Evolutionary conservation across 306 rosid genomes (phyloP).

Genomic region (Glycine soja): DNA sequence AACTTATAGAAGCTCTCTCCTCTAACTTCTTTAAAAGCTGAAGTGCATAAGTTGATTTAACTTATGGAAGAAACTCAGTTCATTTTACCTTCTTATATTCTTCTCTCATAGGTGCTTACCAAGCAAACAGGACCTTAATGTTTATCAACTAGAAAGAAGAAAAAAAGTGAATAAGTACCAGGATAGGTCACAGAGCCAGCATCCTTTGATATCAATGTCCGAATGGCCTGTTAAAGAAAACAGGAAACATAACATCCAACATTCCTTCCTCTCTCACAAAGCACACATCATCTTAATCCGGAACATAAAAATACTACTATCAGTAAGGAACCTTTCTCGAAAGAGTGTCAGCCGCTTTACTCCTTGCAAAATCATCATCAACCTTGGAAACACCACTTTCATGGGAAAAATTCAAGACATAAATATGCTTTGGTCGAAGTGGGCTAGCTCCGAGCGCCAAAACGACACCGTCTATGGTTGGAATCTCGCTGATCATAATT

Average conservation of each 20-base stretch:
- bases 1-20: neutral
- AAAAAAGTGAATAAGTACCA: slow-evolving; percentile 53
- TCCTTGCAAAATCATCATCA: slow-evolving; percentile 63
- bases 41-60: neutral
- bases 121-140: neutral
- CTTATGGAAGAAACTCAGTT: neutral
- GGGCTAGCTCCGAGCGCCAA: slow-evolving; percentile 85
- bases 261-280: slow-evolving; percentile 12
- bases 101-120: neutral
- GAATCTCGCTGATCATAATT: slow-evolving; percentile 58
- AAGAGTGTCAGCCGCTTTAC: slow-evolving; percentile 74
- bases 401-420: slow-evolving; percentile 62
- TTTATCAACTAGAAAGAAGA: neutral
- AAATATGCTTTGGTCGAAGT: slow-evolving; percentile 74
- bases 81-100: neutral
- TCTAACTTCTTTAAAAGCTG: neutral
- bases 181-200: slow-evolving; percentile 84
- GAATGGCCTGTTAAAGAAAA: slow-evolving; percentile 71
- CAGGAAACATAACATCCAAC: slow-evolving; percentile 33
- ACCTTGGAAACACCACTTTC: slow-evolving; percentile 41
- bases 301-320: slow-evolving; percentile 23
- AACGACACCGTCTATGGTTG: slow-evolving; percentile 53
- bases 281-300: slow-evolving; percentile 35
- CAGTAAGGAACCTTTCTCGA: slow-evolving; percentile 70
- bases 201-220: slow-evolving; percentile 71